Base-by-base conservation (phyloP, 139 green algal genomes). In the Limnomonas spitsbergensis region DNA sequence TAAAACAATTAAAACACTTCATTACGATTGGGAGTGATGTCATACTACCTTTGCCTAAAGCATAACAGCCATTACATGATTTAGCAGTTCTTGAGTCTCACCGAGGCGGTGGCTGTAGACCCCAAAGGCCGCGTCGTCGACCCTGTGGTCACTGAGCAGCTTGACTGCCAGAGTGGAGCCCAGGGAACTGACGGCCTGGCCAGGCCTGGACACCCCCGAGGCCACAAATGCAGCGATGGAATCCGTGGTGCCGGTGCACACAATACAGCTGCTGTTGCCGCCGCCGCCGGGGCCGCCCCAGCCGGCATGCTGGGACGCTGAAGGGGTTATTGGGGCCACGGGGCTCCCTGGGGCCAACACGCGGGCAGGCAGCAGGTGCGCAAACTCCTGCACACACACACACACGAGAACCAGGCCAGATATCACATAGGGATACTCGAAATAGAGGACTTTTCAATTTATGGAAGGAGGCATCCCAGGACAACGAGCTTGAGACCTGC, bases 161-260 rank as follows among this genome's bases (percentile, higher is more conserved):
- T 99, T 99, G 53, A 98, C 86, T 0, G 95, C 95, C 69, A 99
- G 71, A 1, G 95, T 97, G 53, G 87, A 95, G 1, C 95, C 94
- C 38, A 98, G 85, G 73, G 84, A 93, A 26, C 89, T 97, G n/a
- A 97, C 94, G 0, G 93, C 93, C 69, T 94, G 80, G 1, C 91
- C 91, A 1, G 70, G 39, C 26, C 4, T 24, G 34, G 4, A 38
- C 29, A 79, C 89, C 0, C 87, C 89, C 3, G 94, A 92, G 7
- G 95, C 95, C 35, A 99, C 78, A 81, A 98, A 98, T 0, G 95
- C 95, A 1, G 95, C 95, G 38, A 97, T 97, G 85, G 86, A 94
- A 87, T 99, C 93, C 2, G 93, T 97, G 3, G 91, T 95, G 38
- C 92, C 91, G 0, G 77, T 86, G 37, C 78, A 85, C 47, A 96